Percentiles rank a stretch among this genome's conserved stretches.
These are phyloP conservation scores for Hyaloscypha hepaticicola DNA, from an alignment of 495 filamentous ascomycete genomes.

Conservation along the genomic window DNA sequence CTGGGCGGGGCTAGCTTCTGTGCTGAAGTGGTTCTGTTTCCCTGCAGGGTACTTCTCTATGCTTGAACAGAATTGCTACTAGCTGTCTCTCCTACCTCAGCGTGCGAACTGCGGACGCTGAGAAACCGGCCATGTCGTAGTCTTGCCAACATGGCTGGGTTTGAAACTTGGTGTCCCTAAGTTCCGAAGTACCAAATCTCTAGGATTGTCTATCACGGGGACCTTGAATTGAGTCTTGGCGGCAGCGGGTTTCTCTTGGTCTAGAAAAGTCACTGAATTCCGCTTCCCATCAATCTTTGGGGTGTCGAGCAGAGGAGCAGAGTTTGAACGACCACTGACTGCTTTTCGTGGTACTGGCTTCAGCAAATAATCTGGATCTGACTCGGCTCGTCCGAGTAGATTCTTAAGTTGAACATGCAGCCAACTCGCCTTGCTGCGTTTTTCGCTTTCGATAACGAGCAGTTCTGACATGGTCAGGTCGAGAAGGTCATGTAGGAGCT, in stretches of 20 bases:
- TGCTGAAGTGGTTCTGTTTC: too few relatives aligned
- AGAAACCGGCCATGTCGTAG: background rate
- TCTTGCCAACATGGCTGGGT: background rate
- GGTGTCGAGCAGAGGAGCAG: background rate
- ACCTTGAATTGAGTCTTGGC: background rate
- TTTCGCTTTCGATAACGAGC: conserved; percentile 17
- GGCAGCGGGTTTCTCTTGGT: background rate
- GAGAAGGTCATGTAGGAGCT: conserved; percentile 23
- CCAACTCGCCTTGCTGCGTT: conserved; percentile 6
- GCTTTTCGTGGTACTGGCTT: conserved; percentile 15
- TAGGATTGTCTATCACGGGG: background rate
- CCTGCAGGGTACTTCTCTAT: too few relatives aligned
- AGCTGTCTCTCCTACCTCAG: background rate
- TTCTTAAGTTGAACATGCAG: conserved; percentile 4
- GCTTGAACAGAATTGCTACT: background rate
- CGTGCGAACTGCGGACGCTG: background rate
- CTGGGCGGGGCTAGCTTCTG: too few relatives aligned
- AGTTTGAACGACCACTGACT: conserved; percentile 1
- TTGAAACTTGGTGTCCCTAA: background rate
- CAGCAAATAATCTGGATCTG: conserved; percentile 15
- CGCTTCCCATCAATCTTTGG: background rate
- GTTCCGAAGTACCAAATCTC: background rate
- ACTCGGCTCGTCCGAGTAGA: conserved; percentile 7
- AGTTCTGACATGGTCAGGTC: conserved; percentile 24
- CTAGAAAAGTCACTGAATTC: background rate